Base-by-base conservation (phyloP, 805 yeast genomes). In the Wickerhamomyces hampshirensis region DNA sequence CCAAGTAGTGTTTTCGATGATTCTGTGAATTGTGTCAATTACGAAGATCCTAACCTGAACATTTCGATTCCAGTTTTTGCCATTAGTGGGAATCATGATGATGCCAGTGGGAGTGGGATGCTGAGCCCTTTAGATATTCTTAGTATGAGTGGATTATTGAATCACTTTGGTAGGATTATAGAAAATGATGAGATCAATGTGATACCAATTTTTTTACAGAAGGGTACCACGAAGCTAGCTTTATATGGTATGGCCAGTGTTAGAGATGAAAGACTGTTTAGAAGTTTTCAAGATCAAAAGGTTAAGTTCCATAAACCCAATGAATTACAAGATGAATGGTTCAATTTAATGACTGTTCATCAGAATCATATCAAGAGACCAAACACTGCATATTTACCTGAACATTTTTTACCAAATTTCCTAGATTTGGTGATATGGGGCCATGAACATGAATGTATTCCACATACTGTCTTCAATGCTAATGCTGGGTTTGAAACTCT, bases 51-150 rank as follows among this genome's bases (percentile, higher is more conserved):
- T 2, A 87, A 93, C 57, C 60, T 86, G 42, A 93, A 93, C 58
- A 80, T 93, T 3, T 78, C 95, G 0, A 73, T 89, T 12, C 98
- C 98, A 0, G 73, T 93, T 7, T 87, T 93, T 66, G 91, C 89
- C 6, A 91, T 93, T 4, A 78, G 91, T 31, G 98, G 98, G 3
- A 93, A 93, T 52, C 98, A 93, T 57, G 98, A 93, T 59, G 98
- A 93, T 60, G 86, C 96, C 4, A 84, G 95, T 0, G 98, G 98
- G 1, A 84, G 78, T 35, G 80, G 82, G 16, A 62, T 85, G 36
- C 63, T 93, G 11, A 79, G 89, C 37, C 95, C 98, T 0, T 66
- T 93, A 67, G 98, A 93, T 58, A 62, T 93, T 4, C 62, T 93
- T 10, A 74, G 85, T 14, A 85, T 84, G 6, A 65, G 86, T 3